Percentiles rank a stretch among this genome's conserved stretches.
These are phyloP conservation scores for Quercus phellos DNA, from an alignment of 331 rosid species.

Conservation along the genomic window DNA sequence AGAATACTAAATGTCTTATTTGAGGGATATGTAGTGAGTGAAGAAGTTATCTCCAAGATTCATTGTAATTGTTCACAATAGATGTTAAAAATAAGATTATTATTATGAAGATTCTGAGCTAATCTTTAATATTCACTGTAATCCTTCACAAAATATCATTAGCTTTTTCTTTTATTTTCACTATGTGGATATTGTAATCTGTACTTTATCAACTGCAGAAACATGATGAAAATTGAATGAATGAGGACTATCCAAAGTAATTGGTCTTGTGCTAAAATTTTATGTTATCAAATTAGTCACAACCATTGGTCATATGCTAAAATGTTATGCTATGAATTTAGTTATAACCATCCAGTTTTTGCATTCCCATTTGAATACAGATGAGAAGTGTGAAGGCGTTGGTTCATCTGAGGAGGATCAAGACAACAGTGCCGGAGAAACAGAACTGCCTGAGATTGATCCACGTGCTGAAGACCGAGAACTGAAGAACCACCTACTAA, in stretches of 20 bases:
- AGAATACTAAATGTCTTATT: neutral
- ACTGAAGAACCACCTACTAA: constrained; percentile 76
- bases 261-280: neutral
- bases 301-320: neutral
- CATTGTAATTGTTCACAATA: too few relatives aligned
- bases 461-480: constrained; percentile 93
- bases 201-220: neutral
- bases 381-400: constrained; percentile 68
- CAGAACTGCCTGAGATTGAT: constrained; percentile 76
- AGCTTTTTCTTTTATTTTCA: neutral
- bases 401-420: constrained; percentile 92
- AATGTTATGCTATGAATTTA: neutral
- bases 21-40: too few relatives aligned
- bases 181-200: neutral
- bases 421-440: constrained; percentile 80
- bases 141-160: too few relatives aligned
- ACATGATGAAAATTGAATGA: neutral
- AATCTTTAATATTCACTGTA: too few relatives aligned
- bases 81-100: too few relatives aligned
- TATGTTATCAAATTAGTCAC: neutral
- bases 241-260: neutral
- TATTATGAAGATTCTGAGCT: too few relatives aligned
- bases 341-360: neutral
- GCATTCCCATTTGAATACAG: constrained; percentile 26
- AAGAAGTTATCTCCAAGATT: too few relatives aligned